Evolutionary conservation across 2,329 filamentous ascomycete species (phyloP), one percentile per base, ranked within the genome.

Genomic region (Ascosphaera aggregata): DNA sequence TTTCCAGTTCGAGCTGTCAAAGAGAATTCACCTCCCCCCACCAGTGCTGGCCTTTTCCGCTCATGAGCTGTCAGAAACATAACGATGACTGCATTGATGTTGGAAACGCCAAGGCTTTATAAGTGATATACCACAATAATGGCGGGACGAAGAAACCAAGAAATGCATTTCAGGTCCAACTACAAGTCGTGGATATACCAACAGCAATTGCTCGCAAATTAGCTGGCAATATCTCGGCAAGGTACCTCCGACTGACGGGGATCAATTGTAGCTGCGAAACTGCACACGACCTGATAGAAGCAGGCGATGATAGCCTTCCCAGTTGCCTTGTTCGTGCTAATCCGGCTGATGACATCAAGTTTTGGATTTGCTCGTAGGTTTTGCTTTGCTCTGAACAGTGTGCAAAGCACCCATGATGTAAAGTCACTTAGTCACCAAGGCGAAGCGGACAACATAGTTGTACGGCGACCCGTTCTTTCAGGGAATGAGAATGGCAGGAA

Each of bases 401-500:
- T 55, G 43, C 17, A 58, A 39, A 5, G 52, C 54, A 19, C 46
- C 54, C 27, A 51, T 51, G 20, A 47, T 47, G 32, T 52, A 62
- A 51, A 63, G 58, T 43, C 46, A 55, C 41, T 49, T 53, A n/a
- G 44, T 54, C 43, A 52, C 52, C 76, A 81, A 80, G 36, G 77
- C 57, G 18, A 67, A 56, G 4, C 76, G 77, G 18, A 72, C 50
- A n/a, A 81, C 27, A 81, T 62, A 3, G 75, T 69, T 1, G 61
- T 62, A 34, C 77, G 78, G 45, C 80, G 78, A 36, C 80, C 80
- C 72, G 76, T 80, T 40, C 65, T 63, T 47, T 89, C 80, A 48
- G 85, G 68, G 60, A 63, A 85, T 41, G n/a, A 85, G 56, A 18
- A 86, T 65, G 1, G 79, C 79, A 0, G 78, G 76, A 2, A 85